Base-by-base conservation (phyloP, 345 rosid genomes). In the Linum lewisii region DNA sequence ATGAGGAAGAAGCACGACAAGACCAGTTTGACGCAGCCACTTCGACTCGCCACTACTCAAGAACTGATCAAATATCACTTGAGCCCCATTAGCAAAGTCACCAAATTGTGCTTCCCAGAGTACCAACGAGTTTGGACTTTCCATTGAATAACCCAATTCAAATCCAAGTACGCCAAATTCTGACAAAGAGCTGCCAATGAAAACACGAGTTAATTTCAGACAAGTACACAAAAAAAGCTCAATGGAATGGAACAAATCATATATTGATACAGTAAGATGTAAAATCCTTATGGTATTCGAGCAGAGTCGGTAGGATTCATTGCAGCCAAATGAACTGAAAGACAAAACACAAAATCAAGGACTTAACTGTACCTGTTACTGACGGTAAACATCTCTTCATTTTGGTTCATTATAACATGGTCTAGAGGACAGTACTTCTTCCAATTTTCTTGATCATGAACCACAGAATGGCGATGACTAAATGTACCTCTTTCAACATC, bases 401-500 rank as follows among this genome's bases (percentile, higher is more conserved):
- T 64, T 66, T 87, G 95, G 65, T 85, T 82, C 70, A 75, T 71
- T 66, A 81, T 68, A 49, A 88, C 76, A 65, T 85, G 81, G 59
- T 88, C 90, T 23, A 88, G 78, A 59, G 95, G 95, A 63, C 87
- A 88, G 59, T 88, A 88, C 73, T 77, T 57, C 65, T 78, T 73
- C 66, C 95, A 87, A 1, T 87, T 77, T 64, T 80, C 87, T 59
- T 88, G 95, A 76, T 85, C 87, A 68, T 88, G 90, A 66, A 88
- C 20, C 21, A 85, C 84, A 24, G 96, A 63, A 69, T 83, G 96
- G 36, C 96, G 78, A 55, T 88, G 87, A 69, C 90, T 88, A 66
- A 81, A 88, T 20, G 96, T 88, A 71, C 95, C 96, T 74, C 96
- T 74, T 74, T 88, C 93, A 7, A 88, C 96, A 78, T 88, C 96